Percentiles rank a stretch among this genome's conserved stretches.
phyloP scores from a whole-genome alignment of 345 rosid genomes.

The Litchi chinensis region DNA sequence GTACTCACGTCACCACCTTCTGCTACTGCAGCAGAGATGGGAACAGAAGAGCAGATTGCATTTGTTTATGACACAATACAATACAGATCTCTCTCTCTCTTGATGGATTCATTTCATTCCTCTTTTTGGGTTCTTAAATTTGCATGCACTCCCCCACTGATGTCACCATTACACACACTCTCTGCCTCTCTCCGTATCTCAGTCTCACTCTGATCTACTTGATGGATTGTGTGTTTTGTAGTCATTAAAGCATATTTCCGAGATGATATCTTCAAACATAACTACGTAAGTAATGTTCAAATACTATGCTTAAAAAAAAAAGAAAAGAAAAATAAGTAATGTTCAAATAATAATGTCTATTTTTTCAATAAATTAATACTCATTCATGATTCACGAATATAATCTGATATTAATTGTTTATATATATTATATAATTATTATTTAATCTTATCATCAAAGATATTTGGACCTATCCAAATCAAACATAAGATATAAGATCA shows the following conservation, averaged over 20 bases:
- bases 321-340: too few relatives aligned
- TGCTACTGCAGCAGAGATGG: not conserved
- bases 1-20: slow-evolving; percentile 46
- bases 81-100: not conserved
- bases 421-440: too few relatives aligned
- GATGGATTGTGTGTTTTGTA: not conserved
- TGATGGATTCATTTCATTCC: not conserved
- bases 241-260: not conserved
- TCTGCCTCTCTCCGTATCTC: not conserved
- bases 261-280: too few relatives aligned
- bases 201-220: not conserved
- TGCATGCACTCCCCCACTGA: not conserved
- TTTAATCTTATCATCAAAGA: too few relatives aligned
- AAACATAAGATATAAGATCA: too few relatives aligned
- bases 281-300: too few relatives aligned
- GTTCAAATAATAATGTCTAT: too few relatives aligned
- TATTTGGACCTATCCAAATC: too few relatives aligned
- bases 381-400: too few relatives aligned
- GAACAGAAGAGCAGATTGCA: not conserved
- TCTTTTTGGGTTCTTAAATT: not conserved
- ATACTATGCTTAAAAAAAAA: too few relatives aligned
- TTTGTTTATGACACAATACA: not conserved
- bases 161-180: not conserved
- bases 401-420: too few relatives aligned
- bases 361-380: too few relatives aligned